These are phyloP conservation scores for Colletotrichum brevisporum DNA, from an alignment of 2,329 filamentous ascomycete genomes.

Conservation along the genomic window DNA sequence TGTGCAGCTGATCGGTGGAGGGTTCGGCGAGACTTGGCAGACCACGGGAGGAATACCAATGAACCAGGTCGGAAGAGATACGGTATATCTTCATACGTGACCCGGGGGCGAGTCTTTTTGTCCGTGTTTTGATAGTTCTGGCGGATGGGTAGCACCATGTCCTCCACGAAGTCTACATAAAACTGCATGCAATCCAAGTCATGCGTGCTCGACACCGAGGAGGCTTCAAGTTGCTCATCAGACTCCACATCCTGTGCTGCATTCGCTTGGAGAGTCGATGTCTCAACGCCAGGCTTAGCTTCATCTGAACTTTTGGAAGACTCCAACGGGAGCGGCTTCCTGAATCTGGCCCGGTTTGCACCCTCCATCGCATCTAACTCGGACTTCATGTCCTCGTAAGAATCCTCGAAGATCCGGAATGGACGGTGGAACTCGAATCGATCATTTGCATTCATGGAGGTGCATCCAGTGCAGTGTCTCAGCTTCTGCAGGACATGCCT, in stretches of 20 bases:
- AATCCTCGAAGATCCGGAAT: not conserved
- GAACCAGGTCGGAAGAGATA: slow-evolving; percentile 4
- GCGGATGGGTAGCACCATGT: not conserved
- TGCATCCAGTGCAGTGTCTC: not conserved
- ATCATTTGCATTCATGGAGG: not conserved
- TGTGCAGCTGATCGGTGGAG: slow-evolving; percentile 1
- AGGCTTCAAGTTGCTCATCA: not conserved
- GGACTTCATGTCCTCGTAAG: not conserved
- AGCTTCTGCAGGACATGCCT: not conserved
- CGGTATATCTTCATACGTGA: not conserved
- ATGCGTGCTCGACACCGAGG: not conserved
- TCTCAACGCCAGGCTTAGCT: not conserved
- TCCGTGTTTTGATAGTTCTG: not conserved
- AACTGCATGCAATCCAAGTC: not conserved
- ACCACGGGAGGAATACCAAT: not conserved
- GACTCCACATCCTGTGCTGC: not conserved
- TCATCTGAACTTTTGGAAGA: not conserved
- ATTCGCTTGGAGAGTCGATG: not conserved
- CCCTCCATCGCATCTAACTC: not conserved
- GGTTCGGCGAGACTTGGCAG: not conserved
- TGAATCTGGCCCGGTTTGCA: not conserved
- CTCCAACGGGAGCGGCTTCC: not conserved
- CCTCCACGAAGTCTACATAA: not conserved
- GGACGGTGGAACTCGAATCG: not conserved
- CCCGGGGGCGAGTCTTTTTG: not conserved